Conservation (phyloP, 2,329 filamentous ascomycete species). For the Fusarium newnesense region DNA sequence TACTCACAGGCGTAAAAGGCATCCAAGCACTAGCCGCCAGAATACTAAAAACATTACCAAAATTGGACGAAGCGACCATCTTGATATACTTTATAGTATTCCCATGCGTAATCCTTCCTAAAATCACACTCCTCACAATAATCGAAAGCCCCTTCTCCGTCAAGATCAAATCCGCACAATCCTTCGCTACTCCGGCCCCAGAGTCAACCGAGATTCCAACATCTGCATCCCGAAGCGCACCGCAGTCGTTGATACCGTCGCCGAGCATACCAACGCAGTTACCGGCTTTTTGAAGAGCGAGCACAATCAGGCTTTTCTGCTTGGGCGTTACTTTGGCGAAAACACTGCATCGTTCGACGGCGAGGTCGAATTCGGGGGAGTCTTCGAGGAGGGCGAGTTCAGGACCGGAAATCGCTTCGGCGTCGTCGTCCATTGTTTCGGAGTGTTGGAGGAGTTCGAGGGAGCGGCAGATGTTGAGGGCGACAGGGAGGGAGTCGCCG, state of each 20-base stretch:
- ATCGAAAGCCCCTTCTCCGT: neutral
- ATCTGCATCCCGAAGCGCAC: neutral
- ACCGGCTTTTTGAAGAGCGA: neutral
- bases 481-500: neutral
- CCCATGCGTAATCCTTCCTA: neutral
- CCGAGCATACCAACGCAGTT: slow-evolving; percentile 4
- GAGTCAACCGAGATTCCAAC: slow-evolving; percentile 7
- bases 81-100: slow-evolving; percentile 10
- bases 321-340: slow-evolving; percentile 5
- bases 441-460: neutral
- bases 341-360: neutral
- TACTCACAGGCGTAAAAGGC: neutral
- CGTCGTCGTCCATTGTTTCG: neutral
- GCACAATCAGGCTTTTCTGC: neutral
- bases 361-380: neutral
- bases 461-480: slow-evolving; percentile 2
- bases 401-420: neutral
- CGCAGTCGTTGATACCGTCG: neutral
- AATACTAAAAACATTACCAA: slow-evolving; percentile 8
- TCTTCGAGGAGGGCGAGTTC: neutral
- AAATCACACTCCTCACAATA: neutral
- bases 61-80: slow-evolving; percentile 2
- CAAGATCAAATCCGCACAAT: slow-evolving; percentile 2
- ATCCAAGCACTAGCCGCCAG: slow-evolving; percentile 2
- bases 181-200: neutral